Evolutionary conservation across 1,284 basidiomycete genomes (phyloP).

Genomic region (Mrakiaceae sp.): DNA sequence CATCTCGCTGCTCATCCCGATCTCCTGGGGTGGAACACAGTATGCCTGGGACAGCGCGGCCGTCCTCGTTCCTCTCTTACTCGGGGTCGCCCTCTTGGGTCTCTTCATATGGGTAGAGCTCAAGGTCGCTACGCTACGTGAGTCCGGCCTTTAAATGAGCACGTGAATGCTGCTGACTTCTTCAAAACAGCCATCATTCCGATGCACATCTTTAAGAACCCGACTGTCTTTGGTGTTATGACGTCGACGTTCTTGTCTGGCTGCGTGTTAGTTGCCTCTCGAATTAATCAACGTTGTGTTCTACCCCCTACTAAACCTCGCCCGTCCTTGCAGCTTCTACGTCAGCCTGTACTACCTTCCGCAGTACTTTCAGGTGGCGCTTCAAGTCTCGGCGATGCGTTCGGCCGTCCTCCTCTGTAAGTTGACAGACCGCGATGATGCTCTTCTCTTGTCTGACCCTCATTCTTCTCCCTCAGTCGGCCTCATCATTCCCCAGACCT

Average conservation of each 20-base stretch:
- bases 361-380: slow-evolving; percentile 61
- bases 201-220: slow-evolving; percentile 58
- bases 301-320: slow-evolving; percentile 1
- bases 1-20: slow-evolving; percentile 51
- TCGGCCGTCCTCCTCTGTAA: slow-evolving; percentile 45
- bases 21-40: slow-evolving; percentile 63
- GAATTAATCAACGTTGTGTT: slow-evolving; percentile 10
- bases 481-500: slow-evolving; percentile 50
- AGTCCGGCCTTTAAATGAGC: slow-evolving; percentile 36
- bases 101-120: slow-evolving; percentile 63
- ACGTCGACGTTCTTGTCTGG: slow-evolving; percentile 54
- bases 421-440: too few relatives aligned
- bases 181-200: slow-evolving; percentile 42
- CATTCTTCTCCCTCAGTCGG: slow-evolving; percentile 36
- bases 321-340: slow-evolving; percentile 49
- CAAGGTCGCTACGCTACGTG: slow-evolving; percentile 42
- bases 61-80: slow-evolving; percentile 50
- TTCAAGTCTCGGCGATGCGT: slow-evolving; percentile 51
- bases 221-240: slow-evolving; percentile 58
- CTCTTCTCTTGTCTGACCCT: too few relatives aligned
- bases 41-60: slow-evolving; percentile 56
- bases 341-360: slow-evolving; percentile 55
- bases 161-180: not conserved
- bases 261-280: slow-evolving; percentile 23
- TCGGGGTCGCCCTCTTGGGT: slow-evolving; percentile 45